Percentiles rank a stretch among this genome's conserved stretches.
These are phyloP conservation scores for Fusarium sp. DNA, from an alignment of 2,329 filamentous ascomycete genomes.

Conservation along the genomic window DNA sequence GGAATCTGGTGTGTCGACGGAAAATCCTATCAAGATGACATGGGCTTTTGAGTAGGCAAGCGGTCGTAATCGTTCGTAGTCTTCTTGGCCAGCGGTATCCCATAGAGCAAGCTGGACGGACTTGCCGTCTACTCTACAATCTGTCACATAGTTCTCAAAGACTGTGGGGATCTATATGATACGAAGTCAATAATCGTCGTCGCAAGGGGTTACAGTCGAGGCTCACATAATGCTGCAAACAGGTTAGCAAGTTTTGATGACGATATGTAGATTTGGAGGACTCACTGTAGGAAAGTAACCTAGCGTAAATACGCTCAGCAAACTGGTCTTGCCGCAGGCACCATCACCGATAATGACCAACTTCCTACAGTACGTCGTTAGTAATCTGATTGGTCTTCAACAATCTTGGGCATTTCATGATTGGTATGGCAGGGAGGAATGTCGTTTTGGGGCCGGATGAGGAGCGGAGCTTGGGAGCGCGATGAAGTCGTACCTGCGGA, in stretches of 20 bases:
- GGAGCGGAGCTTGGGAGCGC: neutral
- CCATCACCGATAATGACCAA: conserved; percentile 96
- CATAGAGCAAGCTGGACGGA: conserved; percentile 97
- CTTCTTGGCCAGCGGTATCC: conserved; percentile 99
- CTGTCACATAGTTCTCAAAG: conserved; percentile 99
- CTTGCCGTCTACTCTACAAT: conserved; percentile 97
- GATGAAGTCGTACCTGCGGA: conserved; percentile 66
- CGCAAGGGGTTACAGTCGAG: neutral
- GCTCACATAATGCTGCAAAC: conserved; percentile 66
- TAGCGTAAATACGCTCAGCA: conserved; percentile 96
- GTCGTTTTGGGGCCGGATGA: neutral
- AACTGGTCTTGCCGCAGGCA: conserved; percentile 97
- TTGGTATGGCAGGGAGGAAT: neutral
- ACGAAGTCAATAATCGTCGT: conserved; percentile 33
- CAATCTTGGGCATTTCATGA: neutral
- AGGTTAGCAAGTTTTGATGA: conserved; percentile 41
- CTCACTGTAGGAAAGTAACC: conserved; percentile 97
- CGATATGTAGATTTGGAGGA: conserved; percentile 37
- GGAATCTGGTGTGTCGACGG: conserved; percentile 93
- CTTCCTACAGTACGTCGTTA: conserved; percentile 67
- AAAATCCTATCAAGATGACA: conserved; percentile 95
- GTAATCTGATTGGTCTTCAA: neutral
- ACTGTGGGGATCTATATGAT: conserved; percentile 82
- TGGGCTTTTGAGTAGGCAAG: conserved; percentile 97
- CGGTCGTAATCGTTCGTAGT: conserved; percentile 94